Evolutionary conservation across 1,284 basidiomycete species (phyloP).

Genomic region (Lentinula novae-zelandiae): DNA sequence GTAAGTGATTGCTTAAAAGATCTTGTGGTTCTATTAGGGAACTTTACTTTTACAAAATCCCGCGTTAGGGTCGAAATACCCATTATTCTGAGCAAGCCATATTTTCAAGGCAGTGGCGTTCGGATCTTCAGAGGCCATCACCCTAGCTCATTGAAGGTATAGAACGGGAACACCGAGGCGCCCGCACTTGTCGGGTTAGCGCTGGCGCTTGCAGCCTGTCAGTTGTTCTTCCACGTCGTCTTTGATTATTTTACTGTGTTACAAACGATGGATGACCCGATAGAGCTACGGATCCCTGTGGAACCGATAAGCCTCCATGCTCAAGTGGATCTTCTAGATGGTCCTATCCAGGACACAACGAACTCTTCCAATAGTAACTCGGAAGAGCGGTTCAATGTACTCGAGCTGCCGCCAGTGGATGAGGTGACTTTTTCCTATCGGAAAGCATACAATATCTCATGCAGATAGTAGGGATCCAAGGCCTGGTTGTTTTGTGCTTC

Average conservation of each 20-base stretch:
- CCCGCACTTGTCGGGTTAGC: too few relatives aligned
- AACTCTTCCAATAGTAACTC: too few relatives aligned
- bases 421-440: background rate
- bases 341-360: background rate
- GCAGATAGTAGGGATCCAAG: background rate
- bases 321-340: background rate
- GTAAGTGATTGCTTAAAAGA: constrained; percentile 10
- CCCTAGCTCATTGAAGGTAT: too few relatives aligned
- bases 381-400: background rate
- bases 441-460: background rate
- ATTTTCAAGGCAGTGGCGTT: background rate
- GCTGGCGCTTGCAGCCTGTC: too few relatives aligned
- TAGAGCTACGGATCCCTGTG: too few relatives aligned
- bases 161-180: background rate
- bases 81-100: constrained; percentile 51
- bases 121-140: background rate
- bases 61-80: constrained; percentile 43
- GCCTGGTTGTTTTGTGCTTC: background rate
- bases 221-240: too few relatives aligned
- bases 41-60: constrained; percentile 25
- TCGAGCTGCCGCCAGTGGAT: background rate
- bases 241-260: too few relatives aligned
- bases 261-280: too few relatives aligned
- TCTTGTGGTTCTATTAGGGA: constrained; percentile 28
- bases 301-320: background rate